Percentiles rank a stretch among this genome's conserved stretches.
Evolutionary conservation across 306 rosid genomes (phyloP).

Genomic region (Hylodesmum podocarpum): DNA sequence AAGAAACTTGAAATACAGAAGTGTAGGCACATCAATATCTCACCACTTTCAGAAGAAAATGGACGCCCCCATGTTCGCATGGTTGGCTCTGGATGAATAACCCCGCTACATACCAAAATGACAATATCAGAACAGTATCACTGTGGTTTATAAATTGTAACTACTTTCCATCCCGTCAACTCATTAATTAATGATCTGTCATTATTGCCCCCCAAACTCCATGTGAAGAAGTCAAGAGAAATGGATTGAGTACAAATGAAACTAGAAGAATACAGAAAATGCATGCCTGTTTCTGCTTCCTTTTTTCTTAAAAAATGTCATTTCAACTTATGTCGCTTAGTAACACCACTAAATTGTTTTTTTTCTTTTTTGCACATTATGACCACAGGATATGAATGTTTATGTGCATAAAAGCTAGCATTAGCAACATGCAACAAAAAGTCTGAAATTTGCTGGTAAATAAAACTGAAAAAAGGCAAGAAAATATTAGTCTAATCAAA

Average conservation of each 20-base stretch:
- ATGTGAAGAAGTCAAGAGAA: neutral
- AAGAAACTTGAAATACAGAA: neutral
- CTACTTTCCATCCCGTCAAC: neutral
- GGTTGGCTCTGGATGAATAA: conserved; percentile 37
- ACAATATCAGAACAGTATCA: conserved; percentile 12
- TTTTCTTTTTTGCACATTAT: no score
- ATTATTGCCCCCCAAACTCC: neutral
- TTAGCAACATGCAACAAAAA: neutral
- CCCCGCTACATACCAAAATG: conserved; percentile 48
- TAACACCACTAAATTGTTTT: neutral
- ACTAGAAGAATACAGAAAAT: conserved; percentile 1
- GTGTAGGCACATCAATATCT: conserved; percentile 21
- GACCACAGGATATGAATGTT: neutral
- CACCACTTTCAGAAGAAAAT: conserved; percentile 82
- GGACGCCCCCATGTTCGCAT: conserved; percentile 51
- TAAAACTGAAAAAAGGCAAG: neutral
- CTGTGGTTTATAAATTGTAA: neutral
- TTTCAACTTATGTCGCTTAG: neutral
- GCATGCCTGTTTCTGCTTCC: neutral
- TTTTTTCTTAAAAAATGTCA: neutral
- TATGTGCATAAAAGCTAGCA: neutral
- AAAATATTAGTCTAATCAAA: neutral
- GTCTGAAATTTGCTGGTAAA: neutral
- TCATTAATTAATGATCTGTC: neutral
- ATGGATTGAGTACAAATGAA: neutral